Evolutionary conservation across 805 yeast genomes (phyloP), one percentile per base, ranked within the genome.

Genomic region (Candida taoyuanica): DNA sequence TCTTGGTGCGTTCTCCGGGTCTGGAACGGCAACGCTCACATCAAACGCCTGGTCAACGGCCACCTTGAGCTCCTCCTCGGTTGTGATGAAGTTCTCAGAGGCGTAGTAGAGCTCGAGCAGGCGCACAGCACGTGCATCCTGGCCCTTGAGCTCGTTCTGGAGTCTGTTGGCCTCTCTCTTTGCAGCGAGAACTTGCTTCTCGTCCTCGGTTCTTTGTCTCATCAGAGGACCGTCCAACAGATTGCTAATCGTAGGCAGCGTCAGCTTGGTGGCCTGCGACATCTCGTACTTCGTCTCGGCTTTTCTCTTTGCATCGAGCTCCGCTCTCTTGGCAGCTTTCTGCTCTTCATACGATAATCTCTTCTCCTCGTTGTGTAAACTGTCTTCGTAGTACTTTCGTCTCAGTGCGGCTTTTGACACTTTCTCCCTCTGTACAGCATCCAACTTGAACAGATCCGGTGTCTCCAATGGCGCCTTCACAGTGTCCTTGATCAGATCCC

Each of bases 221-320:
- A 89, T 74, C 43, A 87, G 63, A 13, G 91, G 85, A 3, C 85
- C 85, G 17, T 71, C 59, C 43, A 85, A 60, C 46, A 78, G 70
- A 27, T 73, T 69, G 51, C 82, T 87, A 40, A 88, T 67, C 2
- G 95, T 83, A 33, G 96, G 96, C 35, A 86, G 67, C 1, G 95
- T 85, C 53, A 81, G 71, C 51, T 68, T 47, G 34, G 76, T 70
- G 17, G 86, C 81, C 35, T 67, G 69, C 5, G 73, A 60, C 39
- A 48, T 39, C 40, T 59, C 60, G 46, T 69, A 71, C 37, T 70
- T 71, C 36, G 64, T 56, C 25, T 58, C 55, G 17, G 65, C 64
- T 27, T 46, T 49, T 26, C 51, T 49, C 34, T 51, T 48, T n/a
- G 48, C 52, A 31, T 58, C 59, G 13, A 49, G 42, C 50, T 33